Conservation (phyloP, 768 basidiomycete species). For the Tricholoma furcatifolium region DNA sequence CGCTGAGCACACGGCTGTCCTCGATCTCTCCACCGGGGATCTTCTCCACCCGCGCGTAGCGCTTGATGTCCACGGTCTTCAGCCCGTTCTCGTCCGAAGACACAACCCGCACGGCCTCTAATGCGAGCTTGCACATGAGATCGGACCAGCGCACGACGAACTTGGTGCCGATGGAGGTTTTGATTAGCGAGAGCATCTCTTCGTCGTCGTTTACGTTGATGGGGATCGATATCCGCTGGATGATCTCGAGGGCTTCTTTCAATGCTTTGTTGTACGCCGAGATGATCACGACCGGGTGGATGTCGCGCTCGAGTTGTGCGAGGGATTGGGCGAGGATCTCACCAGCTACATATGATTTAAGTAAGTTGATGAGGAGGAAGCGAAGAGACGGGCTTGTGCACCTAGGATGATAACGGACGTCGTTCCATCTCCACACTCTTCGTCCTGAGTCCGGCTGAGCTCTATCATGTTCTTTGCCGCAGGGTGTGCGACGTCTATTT, state of each 20-base stretch:
- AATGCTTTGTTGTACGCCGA: slow-evolving; percentile 97
- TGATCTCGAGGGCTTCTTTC: slow-evolving; percentile 85
- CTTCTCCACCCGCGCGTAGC: slow-evolving; percentile 97
- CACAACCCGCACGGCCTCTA: slow-evolving; percentile 90
- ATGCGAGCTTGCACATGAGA: slow-evolving; percentile 94
- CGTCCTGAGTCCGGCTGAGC: slow-evolving; percentile 95
- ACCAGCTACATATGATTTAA: slow-evolving; percentile 52
- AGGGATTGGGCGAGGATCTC: slow-evolving; percentile 97
- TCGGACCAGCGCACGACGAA: slow-evolving; percentile 96
- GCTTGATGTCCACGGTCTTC: slow-evolving; percentile 96
- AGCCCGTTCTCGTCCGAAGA: slow-evolving; percentile 71
- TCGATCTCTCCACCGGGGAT: slow-evolving; percentile 98
- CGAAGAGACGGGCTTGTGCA: slow-evolving; percentile 30
- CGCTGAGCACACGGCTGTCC: slow-evolving; percentile 79
- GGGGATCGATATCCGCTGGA: slow-evolving; percentile 84
- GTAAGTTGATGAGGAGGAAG: neutral
- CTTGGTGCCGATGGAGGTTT: slow-evolving; percentile 97
- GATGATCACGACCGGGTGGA: slow-evolving; percentile 99
- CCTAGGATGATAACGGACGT: slow-evolving; percentile 98
- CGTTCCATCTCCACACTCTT: slow-evolving; percentile 98
- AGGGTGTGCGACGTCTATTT: slow-evolving; percentile 98
- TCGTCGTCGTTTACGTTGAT: slow-evolving; percentile 84
- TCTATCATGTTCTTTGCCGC: slow-evolving; percentile 99
- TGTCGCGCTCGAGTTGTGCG: slow-evolving; percentile 90
- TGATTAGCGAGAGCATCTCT: slow-evolving; percentile 96